phyloP scores from a whole-genome alignment of 202 grass and related monocot genomes.

The Zizania palustris region DNA sequence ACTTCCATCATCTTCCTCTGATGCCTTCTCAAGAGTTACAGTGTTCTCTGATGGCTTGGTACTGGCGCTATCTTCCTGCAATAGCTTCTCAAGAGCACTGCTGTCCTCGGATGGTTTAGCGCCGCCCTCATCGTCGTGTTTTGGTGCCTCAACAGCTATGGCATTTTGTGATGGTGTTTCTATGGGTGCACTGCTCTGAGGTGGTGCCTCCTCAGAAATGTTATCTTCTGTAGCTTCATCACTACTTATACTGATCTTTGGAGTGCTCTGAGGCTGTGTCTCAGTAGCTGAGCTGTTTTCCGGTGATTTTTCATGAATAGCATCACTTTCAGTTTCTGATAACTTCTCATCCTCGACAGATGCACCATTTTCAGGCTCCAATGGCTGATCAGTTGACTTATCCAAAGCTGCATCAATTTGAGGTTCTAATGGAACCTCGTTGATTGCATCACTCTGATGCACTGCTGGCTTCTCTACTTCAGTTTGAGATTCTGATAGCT shows the following conservation, averaged over 20 bases:
- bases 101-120: conserved; percentile 5
- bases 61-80: neutral
- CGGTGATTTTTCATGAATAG: conserved; percentile 29
- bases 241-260: neutral
- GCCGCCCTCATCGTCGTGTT: neutral
- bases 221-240: conserved; percentile 8
- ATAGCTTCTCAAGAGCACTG: conserved; percentile 5
- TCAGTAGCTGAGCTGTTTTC: conserved; percentile 49
- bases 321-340: conserved; percentile 12
- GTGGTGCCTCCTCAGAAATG: conserved; percentile 36
- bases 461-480: conserved; percentile 10
- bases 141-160: conserved; percentile 7
- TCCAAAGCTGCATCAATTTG: conserved; percentile 30
- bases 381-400: conserved; percentile 24
- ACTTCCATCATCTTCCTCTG: neutral
- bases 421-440: conserved; percentile 36
- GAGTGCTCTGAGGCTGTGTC: conserved; percentile 28
- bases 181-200: conserved; percentile 34
- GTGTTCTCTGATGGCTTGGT: conserved; percentile 13
- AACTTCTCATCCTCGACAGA: conserved; percentile 43
- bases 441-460: conserved; percentile 1
- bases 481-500: conserved; percentile 30
- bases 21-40: conserved; percentile 4
- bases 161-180: conserved; percentile 37
- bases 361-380: conserved; percentile 35